Evolutionary conservation across 768 basidiomycete species (phyloP).

Genomic region (Piloderma croceum): DNA sequence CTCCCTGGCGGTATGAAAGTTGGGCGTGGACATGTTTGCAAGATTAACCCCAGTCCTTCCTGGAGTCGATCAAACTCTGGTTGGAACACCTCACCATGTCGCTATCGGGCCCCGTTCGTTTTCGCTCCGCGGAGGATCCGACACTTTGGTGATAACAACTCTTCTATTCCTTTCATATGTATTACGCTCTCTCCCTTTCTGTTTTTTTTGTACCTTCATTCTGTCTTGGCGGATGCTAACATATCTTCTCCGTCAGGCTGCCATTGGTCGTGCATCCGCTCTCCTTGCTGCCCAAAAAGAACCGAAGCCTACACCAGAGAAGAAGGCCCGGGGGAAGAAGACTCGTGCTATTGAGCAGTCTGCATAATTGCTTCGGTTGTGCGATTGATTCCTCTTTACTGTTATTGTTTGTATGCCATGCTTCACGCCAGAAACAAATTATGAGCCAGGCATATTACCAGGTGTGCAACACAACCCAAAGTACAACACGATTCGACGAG

Average conservation of each 20-base stretch:
- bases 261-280: slow-evolving; percentile 72
- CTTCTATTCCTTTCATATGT: slow-evolving; percentile 5
- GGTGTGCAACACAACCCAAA: too few species aligned
- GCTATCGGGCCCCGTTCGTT: slow-evolving; percentile 74
- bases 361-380: too few species aligned
- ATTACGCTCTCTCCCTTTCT: slow-evolving; percentile 10
- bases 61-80: slow-evolving; percentile 58
- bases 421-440: too few species aligned
- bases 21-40: slow-evolving; percentile 95
- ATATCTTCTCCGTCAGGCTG: slow-evolving; percentile 41
- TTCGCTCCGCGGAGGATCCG: slow-evolving; percentile 52
- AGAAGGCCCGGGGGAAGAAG: slow-evolving; percentile 74
- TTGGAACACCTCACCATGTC: slow-evolving; percentile 56
- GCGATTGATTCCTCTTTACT: too few species aligned
- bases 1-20: slow-evolving; percentile 63
- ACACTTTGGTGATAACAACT: slow-evolving; percentile 69
- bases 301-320: slow-evolving; percentile 59
- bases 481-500: too few species aligned
- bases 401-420: too few species aligned
- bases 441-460: too few species aligned
- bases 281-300: slow-evolving; percentile 64
- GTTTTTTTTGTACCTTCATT: slow-evolving; percentile 7
- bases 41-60: slow-evolving; percentile 47
- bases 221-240: slow-evolving; percentile 27
- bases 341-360: slow-evolving; percentile 26